Evolutionary conservation across 2,329 filamentous ascomycete species (phyloP), one percentile per base, ranked within the genome.

Genomic region (Venturia pyrina): DNA sequence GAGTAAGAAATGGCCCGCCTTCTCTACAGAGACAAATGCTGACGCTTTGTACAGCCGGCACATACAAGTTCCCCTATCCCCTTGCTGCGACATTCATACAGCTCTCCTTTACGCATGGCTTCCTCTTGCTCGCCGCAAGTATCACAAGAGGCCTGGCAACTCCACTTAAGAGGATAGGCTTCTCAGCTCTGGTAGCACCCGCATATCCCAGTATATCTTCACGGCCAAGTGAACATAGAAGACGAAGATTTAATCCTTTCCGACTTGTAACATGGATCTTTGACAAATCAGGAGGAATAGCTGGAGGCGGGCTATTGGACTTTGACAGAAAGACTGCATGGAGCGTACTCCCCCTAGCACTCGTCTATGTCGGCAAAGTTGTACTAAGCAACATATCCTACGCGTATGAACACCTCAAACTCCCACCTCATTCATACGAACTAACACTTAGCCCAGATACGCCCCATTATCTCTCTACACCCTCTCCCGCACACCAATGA

Each of bases 361-460:
- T 81, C 15, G 76, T 83, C 62, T 83, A 81, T 67, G 74, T 82
- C 34, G 75, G 77, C 37, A 83, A 82, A 69, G 75, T 83, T 40
- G 73, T 81, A 19, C 75, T 84, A 21, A 83, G 80, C 69, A 84
- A 83, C 71, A 76, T 83, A 65, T 82, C 81, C 3, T 83, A 82
- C 68, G 80, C 81, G 77, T 81, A 76, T 67, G 78, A 15, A 53
- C 0, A 68, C 17, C 65, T 10, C 46, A 11, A 44, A 8, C 50
- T 40, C 59, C 21, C 34, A 21, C n/a, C 10, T 34, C 24, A 62
- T 40, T 64, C 46, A 11, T 28, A 64, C 65, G 63, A 67, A 56
- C 43, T 28, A 24, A 34, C 28, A 19, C 21, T 21, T n/a, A 24
- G 19, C n/a, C 10, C 53, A 81, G 79, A 65, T 83, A 83, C 68